These are phyloP conservation scores for Penicillium sp. DNA, from an alignment of 2,329 filamentous ascomycete genomes.

Conservation along the genomic window DNA sequence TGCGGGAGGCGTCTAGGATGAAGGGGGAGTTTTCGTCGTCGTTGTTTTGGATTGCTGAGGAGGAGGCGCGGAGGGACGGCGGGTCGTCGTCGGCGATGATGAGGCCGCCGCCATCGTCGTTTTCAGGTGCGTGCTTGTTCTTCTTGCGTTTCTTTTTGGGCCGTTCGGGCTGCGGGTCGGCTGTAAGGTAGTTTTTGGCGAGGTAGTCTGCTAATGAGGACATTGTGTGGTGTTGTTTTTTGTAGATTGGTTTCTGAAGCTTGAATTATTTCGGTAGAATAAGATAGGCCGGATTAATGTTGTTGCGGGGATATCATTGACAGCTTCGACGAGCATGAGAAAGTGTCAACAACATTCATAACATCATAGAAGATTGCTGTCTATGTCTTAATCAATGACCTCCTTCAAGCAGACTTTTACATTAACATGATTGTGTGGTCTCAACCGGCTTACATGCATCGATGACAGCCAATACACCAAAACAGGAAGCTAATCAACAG, in stretches of 20 bases:
- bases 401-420: too few species aligned
- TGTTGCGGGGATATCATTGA: slow-evolving; percentile 18
- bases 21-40: slow-evolving; percentile 32
- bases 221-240: slow-evolving; percentile 38
- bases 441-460: too few species aligned
- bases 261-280: background rate
- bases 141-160: slow-evolving; percentile 52
- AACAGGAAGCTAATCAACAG: too few species aligned
- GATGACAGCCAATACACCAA: too few species aligned
- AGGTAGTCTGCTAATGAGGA: slow-evolving; percentile 74
- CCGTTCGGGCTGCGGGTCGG: slow-evolving; percentile 47
- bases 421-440: too few species aligned
- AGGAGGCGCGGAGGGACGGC: slow-evolving; percentile 29
- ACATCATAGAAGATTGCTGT: too few species aligned
- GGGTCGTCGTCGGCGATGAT: slow-evolving; percentile 42
- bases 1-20: slow-evolving; percentile 23
- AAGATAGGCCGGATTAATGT: slow-evolving; percentile 13
- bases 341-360: too few species aligned
- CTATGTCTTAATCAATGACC: too few species aligned
- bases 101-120: slow-evolving; percentile 33
- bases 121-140: slow-evolving; percentile 44
- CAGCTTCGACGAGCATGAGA: background rate
- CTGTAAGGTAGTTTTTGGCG: slow-evolving; percentile 82
- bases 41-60: slow-evolving; percentile 25
- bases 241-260: background rate